Evolutionary conservation across 106 monocot genomes (phyloP), one percentile per base, ranked within the genome.

Genomic region (Iris macrosiphon): DNA sequence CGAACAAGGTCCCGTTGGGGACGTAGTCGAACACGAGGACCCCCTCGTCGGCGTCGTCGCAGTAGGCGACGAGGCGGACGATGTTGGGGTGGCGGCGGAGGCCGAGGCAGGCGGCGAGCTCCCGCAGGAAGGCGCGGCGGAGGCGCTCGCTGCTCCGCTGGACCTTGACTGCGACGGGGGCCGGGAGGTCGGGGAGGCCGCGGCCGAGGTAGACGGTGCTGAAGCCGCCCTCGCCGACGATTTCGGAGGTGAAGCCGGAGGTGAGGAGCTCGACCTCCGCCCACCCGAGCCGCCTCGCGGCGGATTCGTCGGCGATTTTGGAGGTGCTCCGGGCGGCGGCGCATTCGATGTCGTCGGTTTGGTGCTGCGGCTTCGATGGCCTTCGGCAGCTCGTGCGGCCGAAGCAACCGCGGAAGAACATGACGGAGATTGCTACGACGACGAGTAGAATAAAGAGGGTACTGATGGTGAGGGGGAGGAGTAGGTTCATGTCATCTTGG

Each of bases 1-100:
- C 85, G 70, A 86, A 76, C 17, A 92, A 76, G 45, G 55, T 86
- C 2, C 91, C 91, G 44, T 76, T 82, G 13, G 91, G 73, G 14
- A 69, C 68, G 77, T 77, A 81, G 44, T 84, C 84, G 35, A 90
- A 65, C 24, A 85, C 68, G 27, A 86, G 67, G 0, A 57, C 85
- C 29, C 86, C 86, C 43, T 25, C 23, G 4, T 55, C 65, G 30
- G 27, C 31, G 25, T 86, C 79, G 61, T 87, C 87, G 68, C 79
- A 87, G 71, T 61, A 93, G 20, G 79, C 92, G 56, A 87, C 55
- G 26, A 93, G 67, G 45, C 61, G 37, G 54, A 93, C 83, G 62
- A 93, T 71, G 74, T 73, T 24, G 0, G 60, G 73, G 67, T 87
- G 79, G 35, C 59, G 65, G n/a, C 20, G 12, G 37, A 83, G 21